These are phyloP conservation scores for Cyclostephanos tholiformis DNA, from an alignment of 108 stramenopile genomes.

Conservation along the genomic window DNA sequence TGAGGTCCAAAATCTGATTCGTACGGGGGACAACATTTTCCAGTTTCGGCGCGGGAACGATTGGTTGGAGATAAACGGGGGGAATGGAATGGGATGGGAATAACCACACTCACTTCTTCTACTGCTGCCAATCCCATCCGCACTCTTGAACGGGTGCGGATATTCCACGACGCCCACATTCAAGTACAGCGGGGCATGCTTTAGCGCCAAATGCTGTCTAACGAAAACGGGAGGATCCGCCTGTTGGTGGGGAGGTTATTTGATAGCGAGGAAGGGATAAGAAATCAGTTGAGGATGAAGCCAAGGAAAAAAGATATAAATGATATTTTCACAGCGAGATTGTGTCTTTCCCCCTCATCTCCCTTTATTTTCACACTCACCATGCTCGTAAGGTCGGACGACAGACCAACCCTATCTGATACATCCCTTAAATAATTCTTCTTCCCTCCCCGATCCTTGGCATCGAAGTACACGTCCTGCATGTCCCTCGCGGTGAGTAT, in stretches of 20 bases:
- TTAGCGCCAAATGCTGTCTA: conserved; percentile 63
- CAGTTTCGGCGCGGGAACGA: background rate
- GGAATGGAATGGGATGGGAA: background rate
- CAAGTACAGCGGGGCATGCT: conserved; percentile 74
- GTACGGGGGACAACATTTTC: background rate
- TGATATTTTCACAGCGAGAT: too few species aligned
- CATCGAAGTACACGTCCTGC: conserved; percentile 81
- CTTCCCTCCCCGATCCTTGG: conserved; percentile 91
- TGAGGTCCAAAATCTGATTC: conserved; percentile 64
- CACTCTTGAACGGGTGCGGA: conserved; percentile 94
- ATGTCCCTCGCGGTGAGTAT: conserved; percentile 90
- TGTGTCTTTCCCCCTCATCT: too few species aligned
- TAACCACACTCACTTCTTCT: conserved; percentile 55
- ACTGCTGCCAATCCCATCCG: conserved; percentile 70
- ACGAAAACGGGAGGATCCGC: conserved; percentile 73
- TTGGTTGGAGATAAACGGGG: background rate
- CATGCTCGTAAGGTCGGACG: conserved; percentile 75
- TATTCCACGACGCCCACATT: conserved; percentile 80
- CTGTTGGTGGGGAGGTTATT: background rate
- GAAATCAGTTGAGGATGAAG: background rate
- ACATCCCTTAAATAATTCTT: conserved; percentile 86
- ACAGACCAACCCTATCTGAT: conserved; percentile 87
- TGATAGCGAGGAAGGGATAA: too few species aligned
- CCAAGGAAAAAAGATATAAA: background rate
- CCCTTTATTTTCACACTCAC: conserved; percentile 17